A percentile compares a stretch with the other conserved stretches of the same genome.
phyloP scores from a whole-genome alignment of 768 basidiomycete species.

The Mycena belliarum region DNA sequence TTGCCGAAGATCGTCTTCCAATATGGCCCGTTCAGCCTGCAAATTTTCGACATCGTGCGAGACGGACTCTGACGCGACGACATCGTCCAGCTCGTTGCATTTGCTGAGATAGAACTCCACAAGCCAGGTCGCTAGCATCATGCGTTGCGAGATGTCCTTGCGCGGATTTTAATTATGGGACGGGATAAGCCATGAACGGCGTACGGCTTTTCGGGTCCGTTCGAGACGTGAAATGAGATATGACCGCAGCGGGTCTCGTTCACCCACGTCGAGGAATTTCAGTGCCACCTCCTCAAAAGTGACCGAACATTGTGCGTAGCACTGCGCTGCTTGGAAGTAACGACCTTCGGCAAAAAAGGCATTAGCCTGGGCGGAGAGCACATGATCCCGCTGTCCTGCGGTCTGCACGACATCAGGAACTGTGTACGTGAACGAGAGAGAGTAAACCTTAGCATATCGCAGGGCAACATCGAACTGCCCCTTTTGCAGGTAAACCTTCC shows the following conservation, averaged over 20 bases:
- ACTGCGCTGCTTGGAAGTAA: constrained; percentile 90
- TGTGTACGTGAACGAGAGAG: not conserved
- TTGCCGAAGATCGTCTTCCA: constrained; percentile 91
- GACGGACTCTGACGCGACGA: constrained; percentile 83
- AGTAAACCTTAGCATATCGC: constrained; percentile 72
- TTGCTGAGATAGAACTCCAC: constrained; percentile 97
- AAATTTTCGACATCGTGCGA: constrained; percentile 86
- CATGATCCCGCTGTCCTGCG: constrained; percentile 81
- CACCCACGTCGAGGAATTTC: constrained; percentile 85
- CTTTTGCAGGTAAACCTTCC: constrained; percentile 86
- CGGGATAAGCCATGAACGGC: constrained; percentile 25
- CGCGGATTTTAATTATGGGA: not conserved
- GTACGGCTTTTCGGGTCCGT: constrained; percentile 76
- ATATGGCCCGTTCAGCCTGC: constrained; percentile 70
- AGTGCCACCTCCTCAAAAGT: constrained; percentile 91
- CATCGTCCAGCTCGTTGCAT: constrained; percentile 93
- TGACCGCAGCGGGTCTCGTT: constrained; percentile 87
- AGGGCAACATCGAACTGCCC: constrained; percentile 78
- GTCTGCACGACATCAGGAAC: constrained; percentile 49
- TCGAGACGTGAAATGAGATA: constrained; percentile 90
- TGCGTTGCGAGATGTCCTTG: constrained; percentile 90
- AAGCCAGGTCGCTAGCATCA: constrained; percentile 98
- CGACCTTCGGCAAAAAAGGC: constrained; percentile 75
- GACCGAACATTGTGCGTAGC: constrained; percentile 85
- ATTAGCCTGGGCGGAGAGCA: constrained; percentile 83